These are phyloP conservation scores for Coprinopsis marcescibilis DNA, from an alignment of 768 basidiomycete genomes.

Conservation along the genomic window DNA sequence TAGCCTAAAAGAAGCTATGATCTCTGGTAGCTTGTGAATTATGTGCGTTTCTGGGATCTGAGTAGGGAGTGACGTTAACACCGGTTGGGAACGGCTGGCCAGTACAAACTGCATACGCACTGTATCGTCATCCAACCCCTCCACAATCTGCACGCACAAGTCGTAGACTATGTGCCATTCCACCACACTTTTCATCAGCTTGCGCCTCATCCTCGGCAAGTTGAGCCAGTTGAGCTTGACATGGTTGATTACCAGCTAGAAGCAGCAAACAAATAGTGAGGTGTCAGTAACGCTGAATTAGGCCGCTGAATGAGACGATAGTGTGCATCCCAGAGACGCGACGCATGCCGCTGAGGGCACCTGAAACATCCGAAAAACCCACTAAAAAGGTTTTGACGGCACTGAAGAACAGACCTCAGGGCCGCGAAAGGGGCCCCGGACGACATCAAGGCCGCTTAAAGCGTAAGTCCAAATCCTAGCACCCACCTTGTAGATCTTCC, in stretches of 20 bases:
- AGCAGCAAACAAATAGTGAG: conserved; percentile 4
- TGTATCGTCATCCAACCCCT: conserved; percentile 22
- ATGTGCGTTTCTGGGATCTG: conserved; percentile 28
- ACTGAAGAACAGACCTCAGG: too few species aligned
- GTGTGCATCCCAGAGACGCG: too few species aligned
- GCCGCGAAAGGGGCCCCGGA: too few species aligned
- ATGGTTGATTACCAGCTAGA: conserved; percentile 53
- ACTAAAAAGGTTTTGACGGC: too few species aligned
- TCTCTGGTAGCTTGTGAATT: conserved; percentile 37
- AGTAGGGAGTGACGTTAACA: conserved; percentile 1
- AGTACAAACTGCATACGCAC: conserved; percentile 20
- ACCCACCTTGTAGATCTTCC: conserved; percentile 36
- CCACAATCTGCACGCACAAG: conserved; percentile 28
- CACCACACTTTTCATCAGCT: conserved; percentile 54
- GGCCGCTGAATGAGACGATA: not conserved
- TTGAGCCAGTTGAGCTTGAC: conserved; percentile 63
- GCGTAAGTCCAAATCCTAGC: too few species aligned
- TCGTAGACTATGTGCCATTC: conserved; percentile 68
- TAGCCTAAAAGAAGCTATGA: conserved; percentile 54
- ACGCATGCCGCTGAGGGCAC: too few species aligned
- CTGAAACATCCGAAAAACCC: too few species aligned
- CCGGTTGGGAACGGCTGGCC: not conserved
- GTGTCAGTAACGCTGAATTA: conserved; percentile 1
- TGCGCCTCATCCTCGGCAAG: conserved; percentile 58
- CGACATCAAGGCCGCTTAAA: too few species aligned